These are phyloP conservation scores for Solanum bulbocastanum DNA, from an alignment of 257 asterid genomes.

Conservation along the genomic window DNA sequence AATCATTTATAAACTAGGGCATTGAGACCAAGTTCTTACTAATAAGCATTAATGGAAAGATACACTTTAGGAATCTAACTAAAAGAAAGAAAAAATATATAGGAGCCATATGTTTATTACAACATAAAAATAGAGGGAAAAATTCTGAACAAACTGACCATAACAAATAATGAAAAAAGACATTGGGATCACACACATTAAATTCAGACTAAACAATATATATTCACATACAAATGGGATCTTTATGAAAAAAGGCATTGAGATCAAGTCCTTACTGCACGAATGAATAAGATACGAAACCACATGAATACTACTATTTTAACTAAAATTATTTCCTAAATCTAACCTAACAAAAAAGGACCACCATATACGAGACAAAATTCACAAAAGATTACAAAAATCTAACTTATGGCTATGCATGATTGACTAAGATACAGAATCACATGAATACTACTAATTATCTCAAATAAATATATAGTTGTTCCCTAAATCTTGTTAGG, in stretches of 20 bases:
- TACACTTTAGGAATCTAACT: neutral
- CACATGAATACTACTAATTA: neutral
- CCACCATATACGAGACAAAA: neutral
- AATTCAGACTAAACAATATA: neutral
- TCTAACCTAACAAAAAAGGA: neutral
- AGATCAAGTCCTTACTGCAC: neutral
- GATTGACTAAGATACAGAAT: neutral
- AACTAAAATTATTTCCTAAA: neutral
- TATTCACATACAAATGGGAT: neutral
- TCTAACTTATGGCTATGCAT: neutral
- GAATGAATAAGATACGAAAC: neutral
- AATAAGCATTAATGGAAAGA: no score
- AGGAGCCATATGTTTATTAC: neutral
- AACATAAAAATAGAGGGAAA: neutral
- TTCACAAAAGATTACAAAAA: no score
- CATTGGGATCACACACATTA: neutral
- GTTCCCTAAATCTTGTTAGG: neutral
- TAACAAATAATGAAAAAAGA: neutral
- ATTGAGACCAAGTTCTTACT: neutral
- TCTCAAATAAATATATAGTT: neutral
- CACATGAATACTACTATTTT: neutral
- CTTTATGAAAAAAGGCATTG: neutral
- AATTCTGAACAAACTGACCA: no score
- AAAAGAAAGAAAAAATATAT: neutral
- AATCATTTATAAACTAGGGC: neutral